Base-by-base conservation (phyloP, 148 eudicot genomes). In the Vaccinium darrowii region DNA sequence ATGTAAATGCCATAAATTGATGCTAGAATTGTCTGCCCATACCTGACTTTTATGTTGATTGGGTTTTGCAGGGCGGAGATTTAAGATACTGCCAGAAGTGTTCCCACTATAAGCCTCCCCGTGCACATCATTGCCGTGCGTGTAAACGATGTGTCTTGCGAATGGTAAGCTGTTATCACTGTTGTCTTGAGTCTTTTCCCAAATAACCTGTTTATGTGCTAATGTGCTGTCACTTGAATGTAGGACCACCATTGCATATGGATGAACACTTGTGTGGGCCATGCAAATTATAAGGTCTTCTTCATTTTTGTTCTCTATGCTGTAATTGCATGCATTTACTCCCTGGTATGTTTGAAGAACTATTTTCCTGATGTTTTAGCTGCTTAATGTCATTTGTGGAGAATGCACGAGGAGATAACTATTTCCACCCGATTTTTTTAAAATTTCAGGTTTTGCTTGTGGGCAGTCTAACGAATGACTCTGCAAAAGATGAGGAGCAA, bases 241-340 rank as follows among this genome's bases (percentile, higher is more conserved):
- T 53, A 96, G 99, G 99, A 97, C 86, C 99, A 97, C 85, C 99
- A 97, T 87, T 97, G 99, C 88, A 88, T 93, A 80, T 97, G 99
- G 99, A 92, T 97, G 93, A 93, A 97, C 85, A 95, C 94, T 78
- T 97, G 99, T 78, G 99, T 97, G 85, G 99, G 99, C 72, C 98
- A 95, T 83, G 93, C 94, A 74, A 97, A 97, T 91, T 97, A 97
- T 82, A 97, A 97, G 86, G 87, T 93, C 90, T 97, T 97, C 92
- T 93, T 97, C 84, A 81, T 95, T 69, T 97, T 95, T 52, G 92
- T 97, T 75, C 74, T 93, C 67, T 93, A 95, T 87, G 98, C 99
- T 74, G 93, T 94, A 79, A 85, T 91, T 39, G 93, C 98, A 27
- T 97, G 98, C 94, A 58, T 94, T 53, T 93, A 97, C 89, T 94